phyloP scores from a whole-genome alignment of 2,329 filamentous ascomycete species.

The Fusarium succisae region DNA sequence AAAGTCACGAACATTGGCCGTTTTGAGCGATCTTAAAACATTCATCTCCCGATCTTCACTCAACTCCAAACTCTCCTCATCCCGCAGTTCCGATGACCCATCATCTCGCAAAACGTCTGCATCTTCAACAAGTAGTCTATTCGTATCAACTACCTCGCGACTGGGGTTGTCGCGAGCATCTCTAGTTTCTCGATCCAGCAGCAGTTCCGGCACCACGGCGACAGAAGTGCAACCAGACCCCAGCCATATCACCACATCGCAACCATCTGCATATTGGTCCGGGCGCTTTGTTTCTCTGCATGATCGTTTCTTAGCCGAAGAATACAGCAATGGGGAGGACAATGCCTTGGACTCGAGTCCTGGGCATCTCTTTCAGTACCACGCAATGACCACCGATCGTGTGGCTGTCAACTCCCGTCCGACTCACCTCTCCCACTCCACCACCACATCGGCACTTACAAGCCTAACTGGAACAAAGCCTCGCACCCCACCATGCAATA shows the following conservation, averaged over 20 bases:
- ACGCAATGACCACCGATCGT: constrained; percentile 23
- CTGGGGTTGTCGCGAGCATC: constrained; percentile 33
- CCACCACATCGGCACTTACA: constrained; percentile 47
- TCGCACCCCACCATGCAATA: constrained; percentile 28
- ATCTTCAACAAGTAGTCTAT: constrained; percentile 32
- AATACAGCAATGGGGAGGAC: constrained; percentile 28
- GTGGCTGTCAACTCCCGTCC: constrained; percentile 32
- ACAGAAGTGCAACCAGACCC: constrained; percentile 33
- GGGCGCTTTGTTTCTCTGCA: constrained; percentile 68
- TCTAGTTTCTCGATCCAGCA: constrained; percentile 26
- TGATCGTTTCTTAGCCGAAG: constrained; percentile 55
- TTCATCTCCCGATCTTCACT: constrained; percentile 53
- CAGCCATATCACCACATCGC: constrained; percentile 51
- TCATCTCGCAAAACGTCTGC: constrained; percentile 31
- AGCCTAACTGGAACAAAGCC: constrained; percentile 30
- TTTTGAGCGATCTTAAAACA: constrained; percentile 56
- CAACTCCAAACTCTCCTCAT: constrained; percentile 25
- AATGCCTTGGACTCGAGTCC: neutral
- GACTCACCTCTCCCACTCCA: constrained; percentile 45
- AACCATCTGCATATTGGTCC: constrained; percentile 66
- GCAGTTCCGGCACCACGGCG: constrained; percentile 24
- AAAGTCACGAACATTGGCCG: constrained; percentile 56
- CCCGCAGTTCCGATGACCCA: constrained; percentile 10
- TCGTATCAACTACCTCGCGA: constrained; percentile 29
- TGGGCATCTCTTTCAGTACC: neutral